Evolutionary conservation across 1,284 basidiomycete species (phyloP), one percentile per base, ranked within the genome.

Genomic region (Puccinia coronata): DNA sequence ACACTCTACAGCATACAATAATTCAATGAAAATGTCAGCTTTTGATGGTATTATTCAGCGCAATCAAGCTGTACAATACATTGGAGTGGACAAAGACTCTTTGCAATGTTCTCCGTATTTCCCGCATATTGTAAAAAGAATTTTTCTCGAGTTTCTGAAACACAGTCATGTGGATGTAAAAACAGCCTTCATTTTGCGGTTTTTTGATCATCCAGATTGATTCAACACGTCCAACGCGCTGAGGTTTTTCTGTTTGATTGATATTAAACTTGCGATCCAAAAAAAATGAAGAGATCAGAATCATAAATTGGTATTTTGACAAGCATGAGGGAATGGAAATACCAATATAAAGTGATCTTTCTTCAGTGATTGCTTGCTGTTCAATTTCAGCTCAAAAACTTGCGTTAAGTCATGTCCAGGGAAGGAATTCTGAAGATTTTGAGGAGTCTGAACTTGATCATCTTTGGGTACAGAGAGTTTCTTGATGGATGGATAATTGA

Each of bases 271-370:
- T 11, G 14, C 5, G n/a, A 53, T 11, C 12, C 12, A 20, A 53
- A 5, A 53, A 20, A 53, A 53, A 16, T 23, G n/a, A 20, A 20
- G 51, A 20, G n/a, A n/a, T 53, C 51, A 53, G 51, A 53, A 53
- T 20, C 51, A 53, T 11, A 53, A n/a, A n/a, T 20, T 8, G 51
- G 23, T n/a, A 63, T n/a, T n/a, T n/a, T n/a, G n/a, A n/a, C n/a
- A 31, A 31, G 20, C 4, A 28, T 34, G 18, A 63, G 25, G 59
- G 28, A 57, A 9, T n/a, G n/a, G n/a, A 69, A 69, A 69, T 49
- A 69, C 43, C 39, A 69, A 25, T 14, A 69, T 69, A 18, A 69
- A 69, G 25, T 69, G 47, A 23, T 69, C 25, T 47, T 69, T 69
- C 23, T 69, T 69, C 14, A 69, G 43, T 6, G 25, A 6, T 69